phyloP scores from a whole-genome alignment of 106 monocot genomes.

The Cymbidium sinense region DNA sequence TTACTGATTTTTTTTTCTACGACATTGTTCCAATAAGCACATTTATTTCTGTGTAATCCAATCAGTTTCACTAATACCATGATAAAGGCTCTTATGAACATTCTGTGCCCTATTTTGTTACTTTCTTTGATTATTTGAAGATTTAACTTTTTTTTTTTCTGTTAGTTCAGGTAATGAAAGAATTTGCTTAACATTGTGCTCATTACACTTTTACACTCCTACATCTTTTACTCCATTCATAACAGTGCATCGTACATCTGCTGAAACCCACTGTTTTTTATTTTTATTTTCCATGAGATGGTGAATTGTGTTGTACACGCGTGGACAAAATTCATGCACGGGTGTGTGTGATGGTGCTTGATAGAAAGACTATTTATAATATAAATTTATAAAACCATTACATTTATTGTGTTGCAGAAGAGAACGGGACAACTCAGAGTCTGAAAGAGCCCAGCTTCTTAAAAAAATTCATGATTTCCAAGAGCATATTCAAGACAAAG shows the following conservation, averaged over 20 bases:
- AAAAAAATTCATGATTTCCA: slow-evolving; percentile 91
- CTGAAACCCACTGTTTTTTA: neutral
- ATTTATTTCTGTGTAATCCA: no score
- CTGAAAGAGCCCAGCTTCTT: slow-evolving; percentile 68
- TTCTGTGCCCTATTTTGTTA: no score
- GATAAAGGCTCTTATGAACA: no score
- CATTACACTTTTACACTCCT: neutral
- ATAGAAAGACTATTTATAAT: neutral
- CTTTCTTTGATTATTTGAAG: no score
- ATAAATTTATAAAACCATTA: neutral
- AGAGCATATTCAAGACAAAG: slow-evolving; percentile 71
- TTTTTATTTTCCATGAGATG: neutral
- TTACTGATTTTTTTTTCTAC: no score
- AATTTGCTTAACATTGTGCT: no score
- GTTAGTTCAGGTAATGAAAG: no score
- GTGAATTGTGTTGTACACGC: neutral
- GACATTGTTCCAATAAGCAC: no score
- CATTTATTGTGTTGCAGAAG: slow-evolving; percentile 50
- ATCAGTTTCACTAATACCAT: no score
- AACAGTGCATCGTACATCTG: neutral
- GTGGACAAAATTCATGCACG: no score
- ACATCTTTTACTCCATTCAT: neutral
- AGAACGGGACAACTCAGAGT: slow-evolving; percentile 78
- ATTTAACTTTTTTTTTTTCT: no score
- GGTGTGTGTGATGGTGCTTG: neutral